phyloP scores from a whole-genome alignment of 305 asterid species.

The Fraxinus angustifolia region DNA sequence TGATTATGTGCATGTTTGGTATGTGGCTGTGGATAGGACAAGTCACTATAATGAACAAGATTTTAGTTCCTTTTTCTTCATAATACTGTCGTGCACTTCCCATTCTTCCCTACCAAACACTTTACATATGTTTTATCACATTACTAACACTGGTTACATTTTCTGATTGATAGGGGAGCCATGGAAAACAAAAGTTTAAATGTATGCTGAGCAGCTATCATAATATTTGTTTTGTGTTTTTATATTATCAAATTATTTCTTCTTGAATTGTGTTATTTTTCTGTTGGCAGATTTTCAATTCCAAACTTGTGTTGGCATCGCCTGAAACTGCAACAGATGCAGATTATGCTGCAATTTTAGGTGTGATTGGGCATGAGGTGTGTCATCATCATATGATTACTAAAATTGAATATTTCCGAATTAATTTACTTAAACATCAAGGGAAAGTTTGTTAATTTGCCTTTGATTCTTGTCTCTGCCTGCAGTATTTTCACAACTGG shows the following conservation, averaged over 20 bases:
- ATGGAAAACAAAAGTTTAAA: constrained; percentile 97
- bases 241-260: not conserved
- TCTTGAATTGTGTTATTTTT: constrained; percentile 14
- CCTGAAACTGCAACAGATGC: constrained; percentile 87
- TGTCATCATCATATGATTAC: constrained; percentile 6
- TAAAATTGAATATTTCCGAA: not conserved
- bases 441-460: not conserved
- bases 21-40: not conserved
- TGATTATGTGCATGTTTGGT: not conserved
- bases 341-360: constrained; percentile 89
- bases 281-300: constrained; percentile 66
- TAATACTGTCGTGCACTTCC: not conserved
- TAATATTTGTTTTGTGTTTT: constrained; percentile 1
- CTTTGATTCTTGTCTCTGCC: constrained; percentile 20
- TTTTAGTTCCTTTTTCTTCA: not conserved
- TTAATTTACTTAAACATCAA: not conserved
- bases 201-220: constrained; percentile 36
- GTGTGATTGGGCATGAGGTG: constrained; percentile 91
- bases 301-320: constrained; percentile 82
- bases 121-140: not conserved
- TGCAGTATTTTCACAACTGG: constrained; percentile 97
- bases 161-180: constrained; percentile 69
- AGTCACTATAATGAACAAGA: not conserved
- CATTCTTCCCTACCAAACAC: not conserved
- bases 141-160: constrained; percentile 10